phyloP scores from a whole-genome alignment of 192 early-diverging fungal species.

The Dissophora globulifera region DNA sequence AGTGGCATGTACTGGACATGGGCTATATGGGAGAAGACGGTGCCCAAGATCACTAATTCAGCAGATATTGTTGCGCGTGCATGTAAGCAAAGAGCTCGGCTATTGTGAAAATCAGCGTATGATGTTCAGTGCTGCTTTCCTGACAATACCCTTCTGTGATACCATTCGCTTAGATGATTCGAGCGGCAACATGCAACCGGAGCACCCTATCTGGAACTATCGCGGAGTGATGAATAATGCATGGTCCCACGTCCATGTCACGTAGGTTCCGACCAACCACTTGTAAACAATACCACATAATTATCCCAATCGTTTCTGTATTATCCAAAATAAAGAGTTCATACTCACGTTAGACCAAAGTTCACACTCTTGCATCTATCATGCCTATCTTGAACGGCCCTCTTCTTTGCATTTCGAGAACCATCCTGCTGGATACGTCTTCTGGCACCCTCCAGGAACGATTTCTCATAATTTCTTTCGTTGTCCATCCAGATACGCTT shows the following conservation, averaged over 20 bases:
- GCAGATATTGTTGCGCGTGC: slow-evolving; percentile 82
- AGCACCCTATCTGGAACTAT: slow-evolving; percentile 80
- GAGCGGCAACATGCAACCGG: slow-evolving; percentile 90
- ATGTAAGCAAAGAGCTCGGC: slow-evolving; percentile 61
- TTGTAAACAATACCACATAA: no score
- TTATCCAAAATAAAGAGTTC: no score
- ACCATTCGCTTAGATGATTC: slow-evolving; percentile 72
- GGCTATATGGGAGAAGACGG: slow-evolving; percentile 80
- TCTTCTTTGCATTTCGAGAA: not conserved
- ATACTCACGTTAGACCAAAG: no score
- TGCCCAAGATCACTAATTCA: slow-evolving; percentile 55
- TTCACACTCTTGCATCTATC: no score
- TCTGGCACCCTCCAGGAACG: slow-evolving; percentile 11
- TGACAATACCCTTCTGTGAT: no score
- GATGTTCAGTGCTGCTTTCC: not conserved
- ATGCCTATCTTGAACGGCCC: no score
- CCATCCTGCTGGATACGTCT: slow-evolving; percentile 17
- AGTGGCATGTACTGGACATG: slow-evolving; percentile 78
- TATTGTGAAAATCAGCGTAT: no score
- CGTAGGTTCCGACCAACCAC: slow-evolving; percentile 14
- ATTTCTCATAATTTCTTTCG: slow-evolving; percentile 11
- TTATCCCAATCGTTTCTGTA: no score
- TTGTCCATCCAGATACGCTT: slow-evolving; percentile 29
- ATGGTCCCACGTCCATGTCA: slow-evolving; percentile 49
- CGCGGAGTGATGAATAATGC: slow-evolving; percentile 87